phyloP scores from a whole-genome alignment of 1,284 basidiomycete species.

The Erythrobasidium hasegawianum region DNA sequence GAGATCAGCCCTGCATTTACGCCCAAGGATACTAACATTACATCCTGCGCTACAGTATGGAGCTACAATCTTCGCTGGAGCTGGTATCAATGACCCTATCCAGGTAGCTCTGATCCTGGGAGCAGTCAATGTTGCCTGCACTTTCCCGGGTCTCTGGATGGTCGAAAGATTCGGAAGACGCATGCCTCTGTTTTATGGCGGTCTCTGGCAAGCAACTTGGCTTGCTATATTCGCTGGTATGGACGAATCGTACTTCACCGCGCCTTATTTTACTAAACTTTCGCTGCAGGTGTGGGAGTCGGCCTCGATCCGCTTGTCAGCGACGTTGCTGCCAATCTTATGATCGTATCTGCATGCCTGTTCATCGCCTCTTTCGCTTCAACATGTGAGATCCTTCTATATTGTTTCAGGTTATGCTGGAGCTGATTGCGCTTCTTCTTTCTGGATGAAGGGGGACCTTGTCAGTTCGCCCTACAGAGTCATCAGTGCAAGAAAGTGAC shows the following conservation, averaged over 20 bases:
- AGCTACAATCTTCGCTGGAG: slow-evolving; percentile 63
- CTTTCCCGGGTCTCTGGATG: slow-evolving; percentile 61
- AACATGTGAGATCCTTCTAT: slow-evolving; percentile 52
- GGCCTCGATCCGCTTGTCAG: slow-evolving; percentile 57
- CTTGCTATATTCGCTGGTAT: slow-evolving; percentile 65
- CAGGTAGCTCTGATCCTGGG: slow-evolving; percentile 68
- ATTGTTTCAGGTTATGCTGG: no score
- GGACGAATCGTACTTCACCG: no score
- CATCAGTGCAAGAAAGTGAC: not conserved
- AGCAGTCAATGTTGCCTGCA: slow-evolving; percentile 63
- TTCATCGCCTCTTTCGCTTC: slow-evolving; percentile 73
- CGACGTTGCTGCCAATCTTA: slow-evolving; percentile 56
- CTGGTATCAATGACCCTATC: slow-evolving; percentile 64
- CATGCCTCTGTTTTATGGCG: slow-evolving; percentile 62
- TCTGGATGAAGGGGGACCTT: slow-evolving; percentile 44
- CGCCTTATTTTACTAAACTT: no score
- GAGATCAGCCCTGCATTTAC: no score
- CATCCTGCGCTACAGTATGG: slow-evolving; percentile 53
- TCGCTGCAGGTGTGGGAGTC: slow-evolving; percentile 57
- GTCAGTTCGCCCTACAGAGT: slow-evolving; percentile 44
- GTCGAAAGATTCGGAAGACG: slow-evolving; percentile 66
- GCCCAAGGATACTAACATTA: not conserved
- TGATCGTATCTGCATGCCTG: slow-evolving; percentile 72
- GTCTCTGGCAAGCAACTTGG: slow-evolving; percentile 54
- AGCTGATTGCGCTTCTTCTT: no score